Evolutionary conservation across 345 rosid species (phyloP).

Genomic region (Cardamine occulta): DNA sequence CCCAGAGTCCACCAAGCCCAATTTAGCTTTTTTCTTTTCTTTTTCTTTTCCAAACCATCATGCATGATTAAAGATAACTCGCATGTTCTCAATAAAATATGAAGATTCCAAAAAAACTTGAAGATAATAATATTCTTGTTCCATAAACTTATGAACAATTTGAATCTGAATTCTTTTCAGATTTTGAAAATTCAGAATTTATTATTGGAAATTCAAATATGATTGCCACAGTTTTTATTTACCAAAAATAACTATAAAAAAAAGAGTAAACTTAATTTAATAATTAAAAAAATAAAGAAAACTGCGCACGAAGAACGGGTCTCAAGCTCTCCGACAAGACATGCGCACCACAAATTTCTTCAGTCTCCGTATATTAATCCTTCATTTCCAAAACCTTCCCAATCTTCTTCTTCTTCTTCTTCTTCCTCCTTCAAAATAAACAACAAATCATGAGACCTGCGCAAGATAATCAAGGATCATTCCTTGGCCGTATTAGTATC

Average conservation of each 20-base stretch:
- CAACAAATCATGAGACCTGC: conserved; percentile 61
- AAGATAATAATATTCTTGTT: not conserved
- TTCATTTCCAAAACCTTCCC: conserved; percentile 21
- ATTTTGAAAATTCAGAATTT: not conserved
- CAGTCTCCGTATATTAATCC: conserved; percentile 29
- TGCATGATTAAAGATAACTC: not conserved
- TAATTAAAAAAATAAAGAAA: not conserved
- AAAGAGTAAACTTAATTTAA: not conserved
- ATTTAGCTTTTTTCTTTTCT: not conserved
- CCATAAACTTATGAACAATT: not conserved
- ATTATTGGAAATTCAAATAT: not conserved
- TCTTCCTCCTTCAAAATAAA: not conserved
- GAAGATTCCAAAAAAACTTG: not conserved
- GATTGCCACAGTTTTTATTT: not conserved
- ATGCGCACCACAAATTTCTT: conserved; percentile 39
- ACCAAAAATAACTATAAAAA: conserved; percentile 5
- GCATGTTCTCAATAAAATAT: conserved; percentile 4
- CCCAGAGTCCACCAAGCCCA: conserved; percentile 15
- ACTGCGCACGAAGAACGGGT: conserved; percentile 44
- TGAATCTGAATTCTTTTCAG: not conserved
- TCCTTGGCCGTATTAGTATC: conserved; percentile 84
- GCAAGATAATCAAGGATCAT: conserved; percentile 73
- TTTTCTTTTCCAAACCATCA: not conserved
- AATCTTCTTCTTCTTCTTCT: conserved; percentile 18
- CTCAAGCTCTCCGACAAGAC: conserved; percentile 46